Conservation (phyloP, 2,329 filamentous ascomycete genomes). For the Ophiostoma quercus region DNA sequence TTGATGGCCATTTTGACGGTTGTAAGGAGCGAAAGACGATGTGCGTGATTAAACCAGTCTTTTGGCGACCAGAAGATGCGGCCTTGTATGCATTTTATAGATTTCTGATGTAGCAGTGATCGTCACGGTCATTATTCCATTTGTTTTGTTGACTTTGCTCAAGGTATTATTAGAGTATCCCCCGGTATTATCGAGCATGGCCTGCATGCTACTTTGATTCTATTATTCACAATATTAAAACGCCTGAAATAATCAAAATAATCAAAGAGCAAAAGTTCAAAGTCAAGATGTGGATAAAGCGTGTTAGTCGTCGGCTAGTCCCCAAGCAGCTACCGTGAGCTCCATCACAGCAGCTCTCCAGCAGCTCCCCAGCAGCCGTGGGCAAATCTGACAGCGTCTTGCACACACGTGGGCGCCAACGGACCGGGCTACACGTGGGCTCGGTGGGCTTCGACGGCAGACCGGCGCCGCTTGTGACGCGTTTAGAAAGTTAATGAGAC, state of each 20-base stretch:
- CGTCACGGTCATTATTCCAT: background rate
- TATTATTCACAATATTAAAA: background rate
- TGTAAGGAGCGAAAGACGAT: background rate
- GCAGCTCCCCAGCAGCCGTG: background rate
- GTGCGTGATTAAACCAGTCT: background rate
- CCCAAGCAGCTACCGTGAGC: background rate
- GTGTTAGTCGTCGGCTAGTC: constrained; percentile 6
- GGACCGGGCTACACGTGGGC: background rate
- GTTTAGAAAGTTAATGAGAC: background rate
- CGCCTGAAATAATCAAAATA: background rate
- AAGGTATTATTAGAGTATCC: background rate
- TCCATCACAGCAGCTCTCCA: background rate
- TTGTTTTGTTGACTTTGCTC: background rate
- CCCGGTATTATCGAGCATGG: background rate
- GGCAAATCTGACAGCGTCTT: background rate
- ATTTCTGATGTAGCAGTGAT: background rate
- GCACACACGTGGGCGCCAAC: background rate
- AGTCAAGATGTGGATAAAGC: background rate
- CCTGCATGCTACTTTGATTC: background rate
- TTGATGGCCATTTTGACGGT: constrained; percentile 5
- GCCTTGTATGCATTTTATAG: background rate
- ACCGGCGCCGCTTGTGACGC: background rate
- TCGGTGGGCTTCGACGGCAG: background rate
- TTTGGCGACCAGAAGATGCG: background rate
- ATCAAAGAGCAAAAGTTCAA: background rate